A percentile compares a stretch with the other conserved stretches of the same genome.
Conservation (phyloP, 164 flowering plant species). For the Magnolia kwangsiensis region DNA sequence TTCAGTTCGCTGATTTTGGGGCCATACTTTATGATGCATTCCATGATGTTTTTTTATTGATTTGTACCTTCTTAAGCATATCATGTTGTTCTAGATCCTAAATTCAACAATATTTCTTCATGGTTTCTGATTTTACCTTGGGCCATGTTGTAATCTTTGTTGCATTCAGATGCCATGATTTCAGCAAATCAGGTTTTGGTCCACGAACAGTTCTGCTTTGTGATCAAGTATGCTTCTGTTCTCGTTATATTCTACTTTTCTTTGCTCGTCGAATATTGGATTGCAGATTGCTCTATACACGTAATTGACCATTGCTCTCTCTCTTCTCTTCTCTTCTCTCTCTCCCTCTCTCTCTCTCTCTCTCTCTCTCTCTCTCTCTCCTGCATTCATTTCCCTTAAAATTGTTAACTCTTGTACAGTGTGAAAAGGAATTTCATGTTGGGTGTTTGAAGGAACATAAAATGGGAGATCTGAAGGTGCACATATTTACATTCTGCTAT, state of each 20-base stretch:
- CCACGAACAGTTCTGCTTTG: conserved; percentile 79
- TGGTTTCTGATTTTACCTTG: neutral
- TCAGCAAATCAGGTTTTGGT: conserved; percentile 60
- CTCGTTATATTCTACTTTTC: neutral
- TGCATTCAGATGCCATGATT: conserved; percentile 51
- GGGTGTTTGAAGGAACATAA: conserved; percentile 73
- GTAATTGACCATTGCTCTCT: neutral
- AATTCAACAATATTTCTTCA: neutral
- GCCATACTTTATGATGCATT: neutral
- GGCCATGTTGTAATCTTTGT: neutral
- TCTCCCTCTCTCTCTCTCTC: no score
- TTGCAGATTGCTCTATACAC: neutral
- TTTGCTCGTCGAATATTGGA: neutral
- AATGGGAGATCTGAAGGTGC: conserved; percentile 67
- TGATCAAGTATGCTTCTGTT: conserved; percentile 65
- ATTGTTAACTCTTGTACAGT: conserved; percentile 34
- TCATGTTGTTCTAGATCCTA: neutral
- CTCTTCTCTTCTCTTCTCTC: no score
- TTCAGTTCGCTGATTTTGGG: neutral
- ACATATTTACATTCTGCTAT: neutral
- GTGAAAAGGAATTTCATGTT: conserved; percentile 88
- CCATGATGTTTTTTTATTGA: neutral
- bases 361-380: no score
- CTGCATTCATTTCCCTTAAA: no score
- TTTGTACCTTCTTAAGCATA: neutral